Evolutionary conservation across 2,329 filamentous ascomycete genomes (phyloP).

Genomic region (Claviceps sp.): DNA sequence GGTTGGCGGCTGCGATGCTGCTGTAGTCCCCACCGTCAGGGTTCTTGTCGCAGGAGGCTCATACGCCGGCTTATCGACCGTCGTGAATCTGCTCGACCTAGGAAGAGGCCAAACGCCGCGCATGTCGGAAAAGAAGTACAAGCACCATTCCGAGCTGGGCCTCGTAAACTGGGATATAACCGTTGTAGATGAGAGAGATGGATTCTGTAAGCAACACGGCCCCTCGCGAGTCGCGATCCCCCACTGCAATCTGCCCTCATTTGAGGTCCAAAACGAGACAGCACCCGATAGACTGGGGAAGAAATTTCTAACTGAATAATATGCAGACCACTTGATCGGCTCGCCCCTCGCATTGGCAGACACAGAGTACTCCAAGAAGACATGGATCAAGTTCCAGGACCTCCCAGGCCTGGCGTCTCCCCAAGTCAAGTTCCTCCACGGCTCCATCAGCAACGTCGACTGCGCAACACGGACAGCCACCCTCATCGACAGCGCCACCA

Average conservation of each 20-base stretch:
- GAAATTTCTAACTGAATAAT: neutral
- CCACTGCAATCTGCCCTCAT: neutral
- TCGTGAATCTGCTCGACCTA: slow-evolving; percentile 54
- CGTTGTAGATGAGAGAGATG: slow-evolving; percentile 67
- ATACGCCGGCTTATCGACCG: slow-evolving; percentile 56
- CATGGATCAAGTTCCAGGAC: slow-evolving; percentile 57
- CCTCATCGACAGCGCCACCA: slow-evolving; percentile 35
- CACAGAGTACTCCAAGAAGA: slow-evolving; percentile 47
- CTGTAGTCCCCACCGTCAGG: slow-evolving; percentile 26
- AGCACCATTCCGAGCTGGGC: slow-evolving; percentile 27
- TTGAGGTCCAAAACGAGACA: neutral
- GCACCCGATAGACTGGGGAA: neutral
- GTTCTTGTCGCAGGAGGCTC: slow-evolving; percentile 59
- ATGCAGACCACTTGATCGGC: slow-evolving; percentile 59
- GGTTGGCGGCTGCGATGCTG: neutral
- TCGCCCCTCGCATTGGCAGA: slow-evolving; percentile 59
- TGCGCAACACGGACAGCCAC: slow-evolving; percentile 43
- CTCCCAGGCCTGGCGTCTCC: slow-evolving; percentile 52
- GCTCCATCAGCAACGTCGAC: slow-evolving; percentile 48
- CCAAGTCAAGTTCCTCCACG: slow-evolving; percentile 52
- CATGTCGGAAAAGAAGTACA: slow-evolving; percentile 22
- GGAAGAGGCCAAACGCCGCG: slow-evolving; percentile 43
- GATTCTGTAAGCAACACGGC: slow-evolving; percentile 49
- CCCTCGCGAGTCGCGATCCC: no score
- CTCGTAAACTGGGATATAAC: slow-evolving; percentile 53